These are phyloP conservation scores for Clarireedia hainanense DNA, from an alignment of 2,329 filamentous ascomycete species.

Conservation along the genomic window DNA sequence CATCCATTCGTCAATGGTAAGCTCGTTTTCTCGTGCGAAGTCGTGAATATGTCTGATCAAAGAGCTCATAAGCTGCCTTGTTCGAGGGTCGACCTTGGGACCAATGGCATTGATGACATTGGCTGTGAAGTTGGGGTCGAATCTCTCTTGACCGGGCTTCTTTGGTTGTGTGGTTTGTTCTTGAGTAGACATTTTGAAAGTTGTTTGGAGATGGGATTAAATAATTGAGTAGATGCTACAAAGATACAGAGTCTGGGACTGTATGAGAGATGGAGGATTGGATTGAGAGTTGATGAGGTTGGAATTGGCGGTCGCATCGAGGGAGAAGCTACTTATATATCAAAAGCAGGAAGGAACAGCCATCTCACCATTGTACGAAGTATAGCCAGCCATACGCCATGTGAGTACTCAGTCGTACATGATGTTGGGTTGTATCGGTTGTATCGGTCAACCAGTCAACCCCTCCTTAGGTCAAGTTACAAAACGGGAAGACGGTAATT, in stretches of 20 bases:
- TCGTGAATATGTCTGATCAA: conserved; percentile 70
- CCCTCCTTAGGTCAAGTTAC: neutral
- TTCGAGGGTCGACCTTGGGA: conserved; percentile 57
- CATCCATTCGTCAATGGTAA: conserved; percentile 72
- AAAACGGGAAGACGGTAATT: conserved; percentile 3
- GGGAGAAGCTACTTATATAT: conserved; percentile 5
- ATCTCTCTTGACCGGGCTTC: conserved; percentile 29
- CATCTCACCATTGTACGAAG: no score
- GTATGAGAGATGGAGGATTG: neutral
- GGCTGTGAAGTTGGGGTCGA: conserved; percentile 71
- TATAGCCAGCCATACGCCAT: no score
- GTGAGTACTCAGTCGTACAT: no score
- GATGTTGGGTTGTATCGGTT: no score
- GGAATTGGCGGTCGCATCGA: neutral
- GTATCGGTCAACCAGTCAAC: neutral
- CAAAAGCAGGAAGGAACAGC: no score
- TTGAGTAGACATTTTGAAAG: conserved; percentile 2
- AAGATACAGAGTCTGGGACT: neutral
- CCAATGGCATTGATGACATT: conserved; percentile 68
- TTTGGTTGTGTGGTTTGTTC: neutral
- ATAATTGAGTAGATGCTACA: neutral
- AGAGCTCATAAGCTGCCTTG: conserved; percentile 53
- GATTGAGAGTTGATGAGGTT: neutral
- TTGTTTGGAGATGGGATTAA: neutral
- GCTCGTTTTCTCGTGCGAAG: conserved; percentile 69